Evolutionary conservation across 306 rosid species (phyloP).

Genomic region (Macrotyloma uniflorum): DNA sequence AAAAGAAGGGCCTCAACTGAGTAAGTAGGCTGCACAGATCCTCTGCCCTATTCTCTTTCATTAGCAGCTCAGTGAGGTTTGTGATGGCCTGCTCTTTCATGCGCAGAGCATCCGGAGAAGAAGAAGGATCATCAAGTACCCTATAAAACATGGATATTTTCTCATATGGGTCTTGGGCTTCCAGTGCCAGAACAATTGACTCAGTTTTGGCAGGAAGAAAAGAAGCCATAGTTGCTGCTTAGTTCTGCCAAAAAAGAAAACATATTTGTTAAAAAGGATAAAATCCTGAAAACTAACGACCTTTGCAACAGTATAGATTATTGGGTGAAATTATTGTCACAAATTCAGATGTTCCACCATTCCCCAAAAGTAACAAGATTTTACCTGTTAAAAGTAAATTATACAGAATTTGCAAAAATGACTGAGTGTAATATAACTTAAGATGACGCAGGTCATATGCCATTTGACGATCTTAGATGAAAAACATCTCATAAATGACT

Average conservation of each 20-base stretch:
- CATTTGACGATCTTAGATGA: conserved; percentile 8
- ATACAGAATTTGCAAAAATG: not conserved
- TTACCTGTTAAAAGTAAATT: not conserved
- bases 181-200: conserved; percentile 67
- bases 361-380: not conserved
- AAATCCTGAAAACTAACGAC: not conserved
- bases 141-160: conserved; percentile 67
- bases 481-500: not conserved
- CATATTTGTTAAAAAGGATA: not conserved
- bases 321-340: not conserved
- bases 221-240: conserved; percentile 59
- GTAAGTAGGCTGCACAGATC: conserved; percentile 88
- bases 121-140: conserved; percentile 74
- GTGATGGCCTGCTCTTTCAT: conserved; percentile 85
- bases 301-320: not conserved
- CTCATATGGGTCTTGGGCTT: conserved; percentile 65
- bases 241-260: conserved; percentile 44
- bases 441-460: not conserved
- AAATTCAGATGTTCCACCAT: not conserved
- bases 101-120: conserved; percentile 78
- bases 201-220: conserved; percentile 81
- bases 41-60: conserved; percentile 78
- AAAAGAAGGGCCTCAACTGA: conserved; percentile 88
- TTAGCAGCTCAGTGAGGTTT: conserved; percentile 73
- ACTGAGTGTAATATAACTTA: not conserved